These are phyloP conservation scores for Tripterygium wilfordii DNA, from an alignment of 177 flowering plant genomes.

Conservation along the genomic window DNA sequence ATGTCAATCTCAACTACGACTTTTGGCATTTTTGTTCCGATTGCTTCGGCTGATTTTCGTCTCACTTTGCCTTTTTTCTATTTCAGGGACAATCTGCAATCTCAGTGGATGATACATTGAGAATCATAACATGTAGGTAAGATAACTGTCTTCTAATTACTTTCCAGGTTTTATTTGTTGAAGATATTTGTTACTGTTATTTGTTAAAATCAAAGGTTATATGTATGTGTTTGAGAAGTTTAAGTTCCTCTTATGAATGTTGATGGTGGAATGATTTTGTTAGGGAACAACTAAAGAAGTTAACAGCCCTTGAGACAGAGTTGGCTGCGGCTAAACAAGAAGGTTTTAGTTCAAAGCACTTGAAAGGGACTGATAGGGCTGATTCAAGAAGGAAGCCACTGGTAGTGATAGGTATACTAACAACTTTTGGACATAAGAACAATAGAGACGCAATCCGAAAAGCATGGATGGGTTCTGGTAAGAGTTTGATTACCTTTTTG, in stretches of 20 bases:
- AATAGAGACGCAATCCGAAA: constrained; percentile 86
- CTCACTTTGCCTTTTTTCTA: not conserved
- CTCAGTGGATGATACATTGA: constrained; percentile 90
- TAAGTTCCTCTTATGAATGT: too few relatives aligned
- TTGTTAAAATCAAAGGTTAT: too few relatives aligned
- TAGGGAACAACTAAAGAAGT: constrained; percentile 89
- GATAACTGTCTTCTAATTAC: not conserved
- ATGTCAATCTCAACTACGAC: too few relatives aligned
- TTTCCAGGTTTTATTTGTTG: not conserved
- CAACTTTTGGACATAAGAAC: constrained; percentile 66
- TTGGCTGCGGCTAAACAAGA: constrained; percentile 70
- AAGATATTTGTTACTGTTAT: too few relatives aligned
- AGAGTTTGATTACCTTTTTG: constrained; percentile 7
- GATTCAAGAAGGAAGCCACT: constrained; percentile 42
- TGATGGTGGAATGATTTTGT: not conserved
- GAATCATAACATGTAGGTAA: constrained; percentile 84
- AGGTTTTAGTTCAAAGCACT: constrained; percentile 64
- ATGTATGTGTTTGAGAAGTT: too few relatives aligned
- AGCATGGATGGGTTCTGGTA: constrained; percentile 96
- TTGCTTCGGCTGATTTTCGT: not conserved
- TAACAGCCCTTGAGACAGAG: constrained; percentile 77
- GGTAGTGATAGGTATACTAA: constrained; percentile 71
- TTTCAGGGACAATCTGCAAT: constrained; percentile 82
- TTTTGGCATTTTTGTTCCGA: too few relatives aligned
- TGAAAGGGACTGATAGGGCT: constrained; percentile 25